phyloP scores from a whole-genome alignment of 257 asterid genomes.

The Penstemon davidsonii region DNA sequence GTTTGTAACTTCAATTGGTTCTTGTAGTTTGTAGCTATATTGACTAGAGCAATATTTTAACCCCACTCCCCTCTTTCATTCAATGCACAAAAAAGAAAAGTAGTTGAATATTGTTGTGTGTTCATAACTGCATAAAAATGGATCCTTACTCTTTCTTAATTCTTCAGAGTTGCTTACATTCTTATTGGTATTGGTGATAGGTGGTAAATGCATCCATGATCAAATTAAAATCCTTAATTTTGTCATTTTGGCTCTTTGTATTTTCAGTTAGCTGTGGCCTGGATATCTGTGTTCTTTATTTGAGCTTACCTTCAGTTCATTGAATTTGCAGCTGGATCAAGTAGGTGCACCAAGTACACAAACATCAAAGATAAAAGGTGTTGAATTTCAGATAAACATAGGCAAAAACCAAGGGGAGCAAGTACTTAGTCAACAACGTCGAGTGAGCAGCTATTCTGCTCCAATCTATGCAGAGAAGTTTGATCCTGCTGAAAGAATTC shows the following conservation, averaged over 20 bases:
- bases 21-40: background rate
- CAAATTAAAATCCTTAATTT: background rate
- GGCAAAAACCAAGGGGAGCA: slow-evolving; percentile 59
- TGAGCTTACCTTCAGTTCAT: slow-evolving; percentile 12
- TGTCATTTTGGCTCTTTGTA: slow-evolving; percentile 20
- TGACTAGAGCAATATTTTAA: background rate
- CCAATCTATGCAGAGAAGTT: slow-evolving; percentile 83
- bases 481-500: slow-evolving; percentile 60
- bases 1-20: slow-evolving; percentile 6
- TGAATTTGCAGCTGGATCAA: slow-evolving; percentile 58
- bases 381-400: slow-evolving; percentile 48
- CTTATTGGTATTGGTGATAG: slow-evolving; percentile 2
- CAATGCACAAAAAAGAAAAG: too few species aligned
- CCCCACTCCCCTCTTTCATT: background rate
- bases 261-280: slow-evolving; percentile 17
- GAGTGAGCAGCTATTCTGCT: slow-evolving; percentile 75
- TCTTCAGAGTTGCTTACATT: slow-evolving; percentile 1
- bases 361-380: slow-evolving; percentile 51
- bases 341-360: slow-evolving; percentile 51
- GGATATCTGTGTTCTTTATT: slow-evolving; percentile 9
- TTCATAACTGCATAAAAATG: background rate
- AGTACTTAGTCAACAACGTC: slow-evolving; percentile 43
- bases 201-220: background rate
- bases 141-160: background rate
- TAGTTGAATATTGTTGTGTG: background rate